Base-by-base conservation (phyloP, 768 basidiomycete genomes). In the Xanthoconium stramineum region DNA sequence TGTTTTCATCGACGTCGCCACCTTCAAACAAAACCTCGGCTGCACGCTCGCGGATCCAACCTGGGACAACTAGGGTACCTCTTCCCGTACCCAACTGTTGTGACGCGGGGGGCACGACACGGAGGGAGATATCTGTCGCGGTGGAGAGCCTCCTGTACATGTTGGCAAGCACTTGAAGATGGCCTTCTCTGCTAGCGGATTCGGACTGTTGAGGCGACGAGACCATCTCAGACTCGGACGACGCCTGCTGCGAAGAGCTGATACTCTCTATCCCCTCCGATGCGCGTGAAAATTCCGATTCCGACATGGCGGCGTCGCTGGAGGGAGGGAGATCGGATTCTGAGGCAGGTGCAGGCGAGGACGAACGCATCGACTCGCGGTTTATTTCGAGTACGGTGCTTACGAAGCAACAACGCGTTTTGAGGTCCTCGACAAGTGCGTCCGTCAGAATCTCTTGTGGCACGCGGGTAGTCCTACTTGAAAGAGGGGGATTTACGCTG, bases 11-110 rank as follows among this genome's bases (percentile, higher is more conserved):
- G 11, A 92, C 85, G 62, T 94, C 92, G 7, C 91, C 91, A 1
- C 87, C 86, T 66, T 92, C 91, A 59, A 97, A 98, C 11, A 98
- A 74, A 6, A 96, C 80, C 70, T 98, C 97, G 1, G 94, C 85
- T 1, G 89, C 89, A 14, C 95, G 80, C 69, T 98, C 96, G 42
- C 96, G 75, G 39, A 99, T 80, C 97, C 97, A 99, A 3, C 96
- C 96, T 2, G 96, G 96, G 43, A 98, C 83, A 44, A 91, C 77
- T 45, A 97, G 70, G 0, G 87, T 92, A 0, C 90, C 93, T 9
- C 80, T 75, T 3, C 90, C 91, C 1, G 88, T 87, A 1, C 88
- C 87, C 13, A 77, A 74, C 61, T 84, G 86, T 64, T 89, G 87
- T 13, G 81, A 75, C 3, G 73, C 67, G 8, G 91, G 88, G 30